Conservation (phyloP, 805 yeast genomes). For the Wickerhamiella azyma region DNA sequence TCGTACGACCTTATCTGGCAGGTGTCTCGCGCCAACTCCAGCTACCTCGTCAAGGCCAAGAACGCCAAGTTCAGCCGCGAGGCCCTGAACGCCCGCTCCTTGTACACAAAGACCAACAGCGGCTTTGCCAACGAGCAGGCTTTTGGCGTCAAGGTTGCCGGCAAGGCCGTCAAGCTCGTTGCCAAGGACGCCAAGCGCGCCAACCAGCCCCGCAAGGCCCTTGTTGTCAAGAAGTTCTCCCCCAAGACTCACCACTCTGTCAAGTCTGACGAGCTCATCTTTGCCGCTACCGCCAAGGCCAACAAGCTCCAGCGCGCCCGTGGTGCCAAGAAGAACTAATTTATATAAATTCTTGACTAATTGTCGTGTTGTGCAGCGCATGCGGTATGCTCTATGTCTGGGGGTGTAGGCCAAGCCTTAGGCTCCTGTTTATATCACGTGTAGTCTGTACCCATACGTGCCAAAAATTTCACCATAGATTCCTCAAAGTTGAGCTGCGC, state of each 20-base stretch:
- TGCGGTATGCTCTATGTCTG: too few relatives aligned
- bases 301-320: constrained; percentile 32
- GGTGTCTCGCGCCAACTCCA: constrained; percentile 34
- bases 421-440: too few relatives aligned
- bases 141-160: constrained; percentile 30
- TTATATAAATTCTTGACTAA: neutral
- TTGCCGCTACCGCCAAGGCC: constrained; percentile 37
- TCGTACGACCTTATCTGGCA: constrained; percentile 38
- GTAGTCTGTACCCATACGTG: too few relatives aligned
- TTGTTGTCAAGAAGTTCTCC: constrained; percentile 16
- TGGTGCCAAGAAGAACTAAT: constrained; percentile 27
- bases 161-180: constrained; percentile 27
- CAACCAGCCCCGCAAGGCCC: constrained; percentile 35
- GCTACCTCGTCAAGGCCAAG: constrained; percentile 35
- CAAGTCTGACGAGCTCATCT: constrained; percentile 37
- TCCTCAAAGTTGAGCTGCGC: too few relatives aligned
- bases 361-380: neutral
- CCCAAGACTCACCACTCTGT: constrained; percentile 26
- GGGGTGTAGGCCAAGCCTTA: too few relatives aligned
- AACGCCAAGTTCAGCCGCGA: constrained; percentile 35
- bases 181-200: constrained; percentile 34
- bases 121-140: constrained; percentile 40
- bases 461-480: too few relatives aligned
- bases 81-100: constrained; percentile 36
- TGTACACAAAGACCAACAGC: constrained; percentile 34